phyloP scores from a whole-genome alignment of 495 filamentous ascomycete genomes.

The Trichocladium antarcticum region DNA sequence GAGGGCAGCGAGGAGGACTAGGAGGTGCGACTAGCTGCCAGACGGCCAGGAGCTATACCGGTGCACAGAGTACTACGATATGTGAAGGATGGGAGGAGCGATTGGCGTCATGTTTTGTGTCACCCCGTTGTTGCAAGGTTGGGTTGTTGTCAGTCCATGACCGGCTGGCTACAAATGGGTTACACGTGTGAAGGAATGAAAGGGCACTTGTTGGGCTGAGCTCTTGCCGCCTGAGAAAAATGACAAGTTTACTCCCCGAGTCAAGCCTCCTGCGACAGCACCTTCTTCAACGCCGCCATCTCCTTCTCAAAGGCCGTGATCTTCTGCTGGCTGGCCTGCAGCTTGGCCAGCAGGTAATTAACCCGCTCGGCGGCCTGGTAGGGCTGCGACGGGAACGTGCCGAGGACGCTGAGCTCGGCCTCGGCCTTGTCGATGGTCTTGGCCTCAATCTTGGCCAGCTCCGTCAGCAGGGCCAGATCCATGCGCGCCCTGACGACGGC shows the following conservation, averaged over 20 bases:
- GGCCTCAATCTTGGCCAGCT: conserved; percentile 61
- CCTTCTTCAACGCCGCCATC: conserved; percentile 58
- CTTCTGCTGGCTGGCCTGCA: conserved; percentile 61
- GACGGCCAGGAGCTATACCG: no score
- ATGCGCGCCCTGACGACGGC: conserved; percentile 59
- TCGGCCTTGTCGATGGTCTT: conserved; percentile 68
- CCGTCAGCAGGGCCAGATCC: conserved; percentile 56
- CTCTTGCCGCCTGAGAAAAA: no score
- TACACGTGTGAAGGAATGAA: no score
- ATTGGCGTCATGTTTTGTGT: no score
- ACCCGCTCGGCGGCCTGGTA: conserved; percentile 49
- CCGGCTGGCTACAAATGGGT: no score
- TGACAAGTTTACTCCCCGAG: no score
- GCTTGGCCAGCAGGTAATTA: conserved; percentile 60
- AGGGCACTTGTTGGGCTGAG: no score
- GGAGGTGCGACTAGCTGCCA: neutral
- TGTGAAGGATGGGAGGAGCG: no score
- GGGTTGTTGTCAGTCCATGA: no score
- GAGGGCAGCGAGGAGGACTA: conserved; percentile 1
- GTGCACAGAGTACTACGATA: no score
- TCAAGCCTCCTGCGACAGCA: conserved; percentile 21
- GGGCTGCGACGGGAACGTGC: conserved; percentile 49
- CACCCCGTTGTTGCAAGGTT: no score
- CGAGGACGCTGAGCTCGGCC: conserved; percentile 60
- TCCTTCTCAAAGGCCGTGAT: conserved; percentile 65